Base-by-base conservation (phyloP, 345 rosid species). In the Eucalyptus paniculata region DNA sequence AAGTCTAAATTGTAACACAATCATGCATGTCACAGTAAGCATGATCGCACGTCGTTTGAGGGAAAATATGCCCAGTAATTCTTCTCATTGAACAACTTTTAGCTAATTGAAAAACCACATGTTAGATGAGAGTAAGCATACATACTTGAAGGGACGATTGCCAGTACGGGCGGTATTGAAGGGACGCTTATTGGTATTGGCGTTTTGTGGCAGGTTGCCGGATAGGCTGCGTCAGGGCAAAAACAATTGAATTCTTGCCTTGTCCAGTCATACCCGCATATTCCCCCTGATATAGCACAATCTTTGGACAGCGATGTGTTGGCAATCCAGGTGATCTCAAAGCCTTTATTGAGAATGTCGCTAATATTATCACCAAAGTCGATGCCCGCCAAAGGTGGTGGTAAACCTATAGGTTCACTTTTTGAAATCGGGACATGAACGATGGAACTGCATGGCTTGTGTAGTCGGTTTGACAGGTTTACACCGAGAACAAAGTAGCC, bases 341-440 rank as follows among this genome's bases (percentile, higher is more conserved):
- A 32, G 40, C 65, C 13, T 47, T 50, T 3, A 0, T n/a, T 28
- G 9, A 86, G 40, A 19, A 32, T 4, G 19, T 50, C 15, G 5
- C 24, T 50, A 15, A 47, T 86, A 1, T 3, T 10, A 15, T 7
- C 2, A 8, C 0, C 15, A 0, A 4, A 3, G 7, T 30, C 4
- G 12, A 8, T 2, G 12, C 3, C 80, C 7, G 0, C 0, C 0
- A 7, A 9, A 1, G 81, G 44, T 4, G 24, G 44, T 7, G 13
- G 8, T 1, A n/a, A 5, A 32, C 2, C 12, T 17, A 0, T 12
- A 32, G 4, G 0, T 24, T 42, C 17, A 50, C 8, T 50, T 7
- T 1, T 3, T 0, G 28, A 10, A 26, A 85, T 50, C 1, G 11
- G 87, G 40, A 85, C 54, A 13, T 2, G 54, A 11, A 85, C 12